These are phyloP conservation scores for Aspergillus sclerotioniger DNA, from an alignment of 495 filamentous ascomycete genomes.

Conservation along the genomic window DNA sequence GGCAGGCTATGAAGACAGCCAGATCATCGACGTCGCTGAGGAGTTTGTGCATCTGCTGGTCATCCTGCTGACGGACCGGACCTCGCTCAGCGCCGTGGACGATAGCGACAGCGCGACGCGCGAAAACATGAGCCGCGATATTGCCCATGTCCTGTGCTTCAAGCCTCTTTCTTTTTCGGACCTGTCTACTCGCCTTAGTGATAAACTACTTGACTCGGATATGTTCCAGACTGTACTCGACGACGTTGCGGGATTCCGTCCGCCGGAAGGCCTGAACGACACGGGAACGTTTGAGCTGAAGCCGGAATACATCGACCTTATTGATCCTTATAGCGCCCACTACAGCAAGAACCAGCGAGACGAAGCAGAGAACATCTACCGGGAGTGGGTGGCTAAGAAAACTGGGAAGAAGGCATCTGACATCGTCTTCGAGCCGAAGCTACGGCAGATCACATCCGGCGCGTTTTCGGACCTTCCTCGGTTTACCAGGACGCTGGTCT, in stretches of 20 bases:
- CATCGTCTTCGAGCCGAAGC: constrained; percentile 88
- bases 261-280: constrained; percentile 88
- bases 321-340: constrained; percentile 93
- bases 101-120: constrained; percentile 64
- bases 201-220: constrained; percentile 60
- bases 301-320: constrained; percentile 72
- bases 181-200: constrained; percentile 66
- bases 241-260: constrained; percentile 82
- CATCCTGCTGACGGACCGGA: constrained; percentile 83
- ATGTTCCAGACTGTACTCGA: constrained; percentile 85
- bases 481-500: constrained; percentile 80
- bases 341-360: constrained; percentile 97
- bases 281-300: constrained; percentile 92
- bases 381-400: constrained; percentile 80
- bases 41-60: constrained; percentile 95
- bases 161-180: constrained; percentile 93
- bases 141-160: constrained; percentile 93
- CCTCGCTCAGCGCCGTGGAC: constrained; percentile 68
- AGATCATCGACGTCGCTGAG: constrained; percentile 89
- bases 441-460: constrained; percentile 73
- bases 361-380: constrained; percentile 87
- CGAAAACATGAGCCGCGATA: constrained; percentile 77
- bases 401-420: constrained; percentile 77
- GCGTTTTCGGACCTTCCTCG: constrained; percentile 69
- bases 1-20: constrained; percentile 71